These are phyloP conservation scores for Verticillium nubilum DNA, from an alignment of 2,329 filamentous ascomycete species.

Conservation along the genomic window DNA sequence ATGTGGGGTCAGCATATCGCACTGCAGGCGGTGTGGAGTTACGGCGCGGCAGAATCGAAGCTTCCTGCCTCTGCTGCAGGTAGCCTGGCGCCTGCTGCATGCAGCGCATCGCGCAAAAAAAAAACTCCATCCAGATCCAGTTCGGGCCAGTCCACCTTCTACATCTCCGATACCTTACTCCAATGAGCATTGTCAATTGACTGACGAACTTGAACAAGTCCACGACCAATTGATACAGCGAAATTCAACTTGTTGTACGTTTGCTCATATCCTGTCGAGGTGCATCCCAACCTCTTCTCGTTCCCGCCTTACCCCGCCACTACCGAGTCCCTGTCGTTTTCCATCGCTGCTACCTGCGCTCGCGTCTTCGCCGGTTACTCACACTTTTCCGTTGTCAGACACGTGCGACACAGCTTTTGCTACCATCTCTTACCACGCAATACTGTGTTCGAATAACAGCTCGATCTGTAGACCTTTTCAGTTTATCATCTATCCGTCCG, in stretches of 20 bases:
- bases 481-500: not conserved
- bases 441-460: not conserved
- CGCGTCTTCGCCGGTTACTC: not conserved
- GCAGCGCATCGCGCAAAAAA: not conserved
- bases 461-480: not conserved
- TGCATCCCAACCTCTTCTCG: not conserved
- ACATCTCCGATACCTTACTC: not conserved
- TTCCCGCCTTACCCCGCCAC: not conserved
- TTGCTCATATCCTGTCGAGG: not conserved
- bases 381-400: not conserved
- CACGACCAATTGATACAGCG: not conserved
- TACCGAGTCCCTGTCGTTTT: not conserved
- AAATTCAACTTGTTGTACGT: not conserved
- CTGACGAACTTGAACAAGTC: not conserved
- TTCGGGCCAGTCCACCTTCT: not conserved
- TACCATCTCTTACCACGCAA: not conserved
- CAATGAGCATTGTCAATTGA: not conserved
- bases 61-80: constrained; percentile 1
- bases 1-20: constrained; percentile 1
- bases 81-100: not conserved
- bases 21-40: constrained; percentile 10
- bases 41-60: constrained; percentile 12
- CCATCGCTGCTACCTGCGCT: not conserved
- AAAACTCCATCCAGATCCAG: not conserved
- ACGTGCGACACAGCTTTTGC: not conserved